Base-by-base conservation (phyloP, 2,329 filamentous ascomycete genomes). In the Chalara sp. region DNA sequence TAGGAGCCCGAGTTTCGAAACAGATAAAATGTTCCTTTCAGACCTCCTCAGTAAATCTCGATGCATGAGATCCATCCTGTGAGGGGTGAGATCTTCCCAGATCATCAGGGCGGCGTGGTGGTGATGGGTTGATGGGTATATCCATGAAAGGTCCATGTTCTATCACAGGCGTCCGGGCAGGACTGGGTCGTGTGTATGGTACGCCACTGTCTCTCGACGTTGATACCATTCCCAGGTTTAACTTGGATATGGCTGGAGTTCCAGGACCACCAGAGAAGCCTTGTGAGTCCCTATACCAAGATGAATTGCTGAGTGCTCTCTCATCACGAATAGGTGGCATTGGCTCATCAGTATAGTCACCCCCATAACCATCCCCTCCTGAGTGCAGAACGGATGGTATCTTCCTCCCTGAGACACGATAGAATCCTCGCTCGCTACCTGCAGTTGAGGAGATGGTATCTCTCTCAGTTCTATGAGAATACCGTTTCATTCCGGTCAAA, bases 381-480 rank as follows among this genome's bases (percentile, higher is more conserved):
- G 72, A 72, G 52, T 80, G 73, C 37, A 86, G 67, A 7, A 85
- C 81, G 2, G 83, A 81, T 4, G 79, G 78, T 51, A 86, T 64
- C 60, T 85, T 86, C 60, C 76, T 76, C 54, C 83, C 83, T 5
- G 82, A 83, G 2, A 86, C 76, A 32, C 81, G 78, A 55, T 83
- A 78, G 63, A 86, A 86, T 1, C 81, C 79, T 53, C 72, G 70
- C 61, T 85, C 80, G 31, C 70, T 73, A 29, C 63, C 66, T 35
- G 70, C 69, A 41, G 64, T 63, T 12, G 61, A 61, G 35, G 62
- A 60, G 39, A 62, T 46, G 56, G 63, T 28, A 43, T 43, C 41
- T 11, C 21, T n/a, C 53, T 63, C 52, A 54, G 67, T 56, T 56
- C 64, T 54, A 53, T 67, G 50, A 44, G 47, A 65, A 55, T 46